Conservation (phyloP, 2,329 filamentous ascomycete species). For the Xylaria hypoxylon region DNA sequence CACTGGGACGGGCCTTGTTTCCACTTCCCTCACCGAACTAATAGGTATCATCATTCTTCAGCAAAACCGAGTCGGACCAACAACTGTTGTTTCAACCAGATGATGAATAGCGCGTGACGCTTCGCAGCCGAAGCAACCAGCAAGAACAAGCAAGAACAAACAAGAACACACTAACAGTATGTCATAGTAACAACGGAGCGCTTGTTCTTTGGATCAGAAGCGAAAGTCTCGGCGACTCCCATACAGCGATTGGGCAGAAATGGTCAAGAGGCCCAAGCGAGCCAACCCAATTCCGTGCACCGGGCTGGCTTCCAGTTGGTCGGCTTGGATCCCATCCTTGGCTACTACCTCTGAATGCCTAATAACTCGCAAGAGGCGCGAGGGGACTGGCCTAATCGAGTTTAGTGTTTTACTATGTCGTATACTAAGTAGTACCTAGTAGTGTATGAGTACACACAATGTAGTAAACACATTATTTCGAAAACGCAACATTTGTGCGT, state of each 20-base stretch:
- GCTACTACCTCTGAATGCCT: constrained; percentile 50
- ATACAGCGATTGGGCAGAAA: constrained; percentile 57
- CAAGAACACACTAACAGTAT: constrained; percentile 5
- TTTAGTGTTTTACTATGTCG: constrained; percentile 42
- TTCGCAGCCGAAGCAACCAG: constrained; percentile 25
- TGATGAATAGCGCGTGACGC: constrained; percentile 18
- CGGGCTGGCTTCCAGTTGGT: constrained; percentile 61
- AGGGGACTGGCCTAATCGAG: constrained; percentile 45
- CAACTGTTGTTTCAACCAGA: constrained; percentile 26
- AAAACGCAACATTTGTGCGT: no score
- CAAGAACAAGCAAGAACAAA: constrained; percentile 17
- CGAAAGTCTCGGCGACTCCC: constrained; percentile 45
- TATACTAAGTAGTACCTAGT: constrained; percentile 3
- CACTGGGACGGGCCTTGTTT: constrained; percentile 41
- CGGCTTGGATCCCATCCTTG: constrained; percentile 52
- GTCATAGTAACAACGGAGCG: constrained; percentile 21
- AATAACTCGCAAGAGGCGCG: constrained; percentile 47
- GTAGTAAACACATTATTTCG: constrained; percentile 10
- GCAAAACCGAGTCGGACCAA: constrained; percentile 36
- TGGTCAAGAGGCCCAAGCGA: constrained; percentile 56
- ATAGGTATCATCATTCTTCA: constrained; percentile 40
- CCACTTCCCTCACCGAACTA: constrained; percentile 41
- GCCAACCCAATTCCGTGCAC: constrained; percentile 50
- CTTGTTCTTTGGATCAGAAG: constrained; percentile 50
- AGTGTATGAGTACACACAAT: neutral